These are phyloP conservation scores for Hypsizygus ulmarius DNA, from an alignment of 1,284 basidiomycete genomes.

Conservation along the genomic window DNA sequence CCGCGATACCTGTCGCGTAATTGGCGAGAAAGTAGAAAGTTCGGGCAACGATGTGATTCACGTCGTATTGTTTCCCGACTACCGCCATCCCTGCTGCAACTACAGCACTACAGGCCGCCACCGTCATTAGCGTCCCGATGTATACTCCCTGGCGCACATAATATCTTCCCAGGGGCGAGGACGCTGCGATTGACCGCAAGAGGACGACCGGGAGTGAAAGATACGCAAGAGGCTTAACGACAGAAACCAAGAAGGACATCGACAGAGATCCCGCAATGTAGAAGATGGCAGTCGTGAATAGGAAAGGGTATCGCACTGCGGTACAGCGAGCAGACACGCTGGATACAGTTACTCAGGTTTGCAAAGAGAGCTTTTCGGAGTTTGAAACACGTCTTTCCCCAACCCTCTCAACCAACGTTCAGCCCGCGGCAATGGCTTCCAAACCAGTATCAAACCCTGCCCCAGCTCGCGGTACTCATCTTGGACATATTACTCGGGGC, in stretches of 20 bases:
- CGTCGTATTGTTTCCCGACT: conserved; percentile 76
- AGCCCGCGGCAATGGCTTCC: conserved; percentile 3
- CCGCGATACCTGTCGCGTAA: conserved; percentile 64
- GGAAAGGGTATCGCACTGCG: conserved; percentile 8
- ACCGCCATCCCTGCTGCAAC: conserved; percentile 70
- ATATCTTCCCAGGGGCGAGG: conserved; percentile 59
- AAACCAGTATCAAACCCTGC: conserved; percentile 10
- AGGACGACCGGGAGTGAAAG: conserved; percentile 66
- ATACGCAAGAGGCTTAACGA: conserved; percentile 71
- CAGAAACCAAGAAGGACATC: conserved; percentile 58
- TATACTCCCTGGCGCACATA: conserved; percentile 78
- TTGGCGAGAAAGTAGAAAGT: conserved; percentile 78
- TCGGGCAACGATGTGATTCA: conserved; percentile 83
- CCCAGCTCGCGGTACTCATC: conserved; percentile 27
- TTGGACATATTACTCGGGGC: conserved; percentile 6
- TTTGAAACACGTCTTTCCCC: conserved; percentile 12
- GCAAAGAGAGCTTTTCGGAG: conserved; percentile 14
- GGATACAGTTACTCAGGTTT: conserved; percentile 8
- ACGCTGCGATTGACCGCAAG: conserved; percentile 54
- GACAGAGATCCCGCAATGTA: background rate
- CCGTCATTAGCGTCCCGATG: conserved; percentile 69
- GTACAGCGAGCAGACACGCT: conserved; percentile 15
- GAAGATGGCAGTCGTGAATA: conserved; percentile 7
- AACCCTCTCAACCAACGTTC: background rate
- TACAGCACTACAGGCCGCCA: conserved; percentile 76